phyloP scores from a whole-genome alignment of 345 rosid species.

The Gynandropsis gynandra region DNA sequence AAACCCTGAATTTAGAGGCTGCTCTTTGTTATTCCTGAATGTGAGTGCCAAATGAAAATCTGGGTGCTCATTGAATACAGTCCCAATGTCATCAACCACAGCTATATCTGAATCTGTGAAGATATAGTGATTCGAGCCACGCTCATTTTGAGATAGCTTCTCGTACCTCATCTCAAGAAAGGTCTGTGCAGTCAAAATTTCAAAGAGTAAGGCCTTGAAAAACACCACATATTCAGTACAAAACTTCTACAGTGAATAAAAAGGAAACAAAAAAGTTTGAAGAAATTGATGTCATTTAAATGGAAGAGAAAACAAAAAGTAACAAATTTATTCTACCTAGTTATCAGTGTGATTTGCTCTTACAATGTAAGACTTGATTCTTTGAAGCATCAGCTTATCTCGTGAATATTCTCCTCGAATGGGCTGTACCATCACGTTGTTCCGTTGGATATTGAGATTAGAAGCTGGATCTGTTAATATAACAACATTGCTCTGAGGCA shows the following conservation, averaged over 20 bases:
- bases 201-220: neutral
- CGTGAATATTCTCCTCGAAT: conserved; percentile 76
- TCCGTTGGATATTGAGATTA: conserved; percentile 43
- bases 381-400: conserved; percentile 90
- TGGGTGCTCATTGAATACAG: conserved; percentile 46
- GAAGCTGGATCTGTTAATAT: conserved; percentile 87
- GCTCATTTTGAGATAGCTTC: conserved; percentile 34
- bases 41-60: conserved; percentile 78
- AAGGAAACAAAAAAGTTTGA: neutral
- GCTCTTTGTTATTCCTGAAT: conserved; percentile 88
- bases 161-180: conserved; percentile 59
- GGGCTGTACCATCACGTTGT: conserved; percentile 52
- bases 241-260: neutral
- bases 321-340: conserved; percentile 47
- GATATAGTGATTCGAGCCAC: conserved; percentile 50
- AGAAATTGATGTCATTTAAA: conserved; percentile 2
- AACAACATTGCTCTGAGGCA: conserved; percentile 65
- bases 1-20: conserved; percentile 91
- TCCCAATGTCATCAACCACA: conserved; percentile 60
- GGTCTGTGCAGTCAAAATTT: conserved; percentile 31
- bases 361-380: conserved; percentile 98
- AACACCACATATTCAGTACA: neutral
- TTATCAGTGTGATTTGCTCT: conserved; percentile 49
- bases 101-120: conserved; percentile 89
- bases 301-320: neutral